Evolutionary conservation across 2,329 filamentous ascomycete genomes (phyloP), one percentile per base, ranked within the genome.

Genomic region (Trichoderma guizhouense): DNA sequence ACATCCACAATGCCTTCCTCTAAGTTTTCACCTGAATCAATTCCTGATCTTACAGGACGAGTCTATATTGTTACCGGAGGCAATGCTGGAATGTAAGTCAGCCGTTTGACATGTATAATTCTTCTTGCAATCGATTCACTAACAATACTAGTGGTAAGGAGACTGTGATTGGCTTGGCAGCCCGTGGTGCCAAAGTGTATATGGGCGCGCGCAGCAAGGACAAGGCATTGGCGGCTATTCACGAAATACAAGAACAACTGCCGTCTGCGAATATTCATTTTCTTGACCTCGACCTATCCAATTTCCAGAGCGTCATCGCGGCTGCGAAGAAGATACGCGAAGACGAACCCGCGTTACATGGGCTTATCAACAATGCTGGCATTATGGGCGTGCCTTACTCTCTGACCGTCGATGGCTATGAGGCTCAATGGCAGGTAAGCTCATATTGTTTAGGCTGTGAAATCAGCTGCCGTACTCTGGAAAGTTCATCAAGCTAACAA

Each of bases 1-100:
- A 51, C 18, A 24, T 5, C 11, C 15, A 36, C 5, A 43, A 76
- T 76, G 74, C 57, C 73, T 14, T 73, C 69, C 11, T 58, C 75
- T 5, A 72, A 53, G 3, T 84, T 84, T 74, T 76, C 82, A 74
- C 81, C 81, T 9, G 79, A 83, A 39, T 78, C 77, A 65, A 80
- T 86, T n/a, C 83, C 83, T 9, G 76, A 82, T 72, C 82, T 86
- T 61, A 74, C 75, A 32, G 83, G 81, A 28, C 83, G 82, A 76
- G 80, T 84, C 15, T 84, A 79, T 70, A 78, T 85, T 61, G 82
- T 85, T 72, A 85, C 84, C 15, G 83, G 83, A 53, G 83, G 83
- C 0, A 84, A 84, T 71, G 79, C 83, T 12, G 84, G 83, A 75
- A 83, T 84, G 82, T 83, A 76, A 75, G 81, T 79, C 68, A n/a